Percentiles rank a stretch among this genome's conserved stretches.
phyloP scores from a whole-genome alignment of 2,329 filamentous ascomycete genomes.

The Ophiobolus disseminans region DNA sequence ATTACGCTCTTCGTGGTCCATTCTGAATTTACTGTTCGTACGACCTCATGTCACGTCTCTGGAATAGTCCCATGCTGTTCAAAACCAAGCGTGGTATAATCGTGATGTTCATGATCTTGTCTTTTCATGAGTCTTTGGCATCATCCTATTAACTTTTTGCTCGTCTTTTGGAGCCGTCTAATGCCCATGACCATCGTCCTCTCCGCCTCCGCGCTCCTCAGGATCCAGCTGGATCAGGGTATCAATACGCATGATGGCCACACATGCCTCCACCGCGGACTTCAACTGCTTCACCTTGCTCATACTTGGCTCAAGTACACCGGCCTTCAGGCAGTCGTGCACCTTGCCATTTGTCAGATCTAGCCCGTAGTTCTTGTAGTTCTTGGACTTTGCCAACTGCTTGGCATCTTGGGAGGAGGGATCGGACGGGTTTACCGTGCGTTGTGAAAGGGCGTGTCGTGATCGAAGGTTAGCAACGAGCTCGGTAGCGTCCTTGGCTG shows the following conservation, averaged over 20 bases:
- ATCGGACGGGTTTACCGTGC: constrained; percentile 73
- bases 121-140: not conserved
- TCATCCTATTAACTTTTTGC: too few relatives aligned
- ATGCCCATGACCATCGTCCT: constrained; percentile 87
- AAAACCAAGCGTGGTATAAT: not conserved
- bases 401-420: constrained; percentile 76
- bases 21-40: too few relatives aligned
- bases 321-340: constrained; percentile 90
- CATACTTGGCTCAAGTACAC: constrained; percentile 94
- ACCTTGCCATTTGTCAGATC: constrained; percentile 90
- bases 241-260: constrained; percentile 99
- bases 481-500: constrained; percentile 94
- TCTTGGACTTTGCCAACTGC: constrained; percentile 89
- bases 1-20: too few relatives aligned
- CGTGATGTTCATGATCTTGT: not conserved
- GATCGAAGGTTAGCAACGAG: constrained; percentile 94
- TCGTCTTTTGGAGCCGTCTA: too few relatives aligned
- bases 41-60: too few relatives aligned
- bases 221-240: constrained; percentile 98
- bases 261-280: constrained; percentile 97
- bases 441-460: constrained; percentile 91
- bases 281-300: constrained; percentile 99
- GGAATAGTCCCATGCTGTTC: too few relatives aligned
- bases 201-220: constrained; percentile 72
- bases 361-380: constrained; percentile 97